Percentiles rank a stretch among this genome's conserved stretches.
Evolutionary conservation across 208 protist species (phyloP).

Genomic region (Leishmania tarentolae): DNA sequence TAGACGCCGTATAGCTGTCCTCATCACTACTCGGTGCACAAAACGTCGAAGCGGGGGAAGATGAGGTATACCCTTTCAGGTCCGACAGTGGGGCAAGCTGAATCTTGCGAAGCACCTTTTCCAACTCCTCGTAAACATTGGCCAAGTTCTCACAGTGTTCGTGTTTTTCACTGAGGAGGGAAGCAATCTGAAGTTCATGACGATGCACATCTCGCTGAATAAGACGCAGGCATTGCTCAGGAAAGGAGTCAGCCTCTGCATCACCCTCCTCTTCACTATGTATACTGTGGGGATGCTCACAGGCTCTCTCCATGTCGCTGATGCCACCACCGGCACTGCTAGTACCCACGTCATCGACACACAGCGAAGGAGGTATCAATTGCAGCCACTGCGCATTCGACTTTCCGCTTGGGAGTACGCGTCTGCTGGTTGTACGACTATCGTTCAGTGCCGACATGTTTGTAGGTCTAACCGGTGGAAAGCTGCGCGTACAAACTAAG

Average conservation of each 20-base stretch:
- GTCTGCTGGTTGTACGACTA: conserved; percentile 1
- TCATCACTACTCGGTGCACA: neutral
- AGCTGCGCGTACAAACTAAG: too few species aligned
- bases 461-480: neutral
- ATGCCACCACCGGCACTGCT: neutral
- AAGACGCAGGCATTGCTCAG: conserved; percentile 22
- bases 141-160: conserved; percentile 36
- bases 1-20: neutral
- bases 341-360: neutral
- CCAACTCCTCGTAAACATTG: conserved; percentile 28
- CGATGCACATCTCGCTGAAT: conserved; percentile 18
- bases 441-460: conserved; percentile 25
- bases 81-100: neutral
- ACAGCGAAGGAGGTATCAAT: neutral
- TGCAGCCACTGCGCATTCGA: neutral
- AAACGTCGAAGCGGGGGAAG: neutral
- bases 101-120: conserved; percentile 21
- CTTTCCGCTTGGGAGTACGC: neutral
- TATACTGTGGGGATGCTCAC: neutral
- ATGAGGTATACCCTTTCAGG: neutral
- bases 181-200: conserved; percentile 13
- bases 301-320: neutral
- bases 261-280: neutral
- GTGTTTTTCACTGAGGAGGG: conserved; percentile 30
- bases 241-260: conserved; percentile 1